Evolutionary conservation across 306 rosid species (phyloP).

Genomic region (Myrica gale): DNA sequence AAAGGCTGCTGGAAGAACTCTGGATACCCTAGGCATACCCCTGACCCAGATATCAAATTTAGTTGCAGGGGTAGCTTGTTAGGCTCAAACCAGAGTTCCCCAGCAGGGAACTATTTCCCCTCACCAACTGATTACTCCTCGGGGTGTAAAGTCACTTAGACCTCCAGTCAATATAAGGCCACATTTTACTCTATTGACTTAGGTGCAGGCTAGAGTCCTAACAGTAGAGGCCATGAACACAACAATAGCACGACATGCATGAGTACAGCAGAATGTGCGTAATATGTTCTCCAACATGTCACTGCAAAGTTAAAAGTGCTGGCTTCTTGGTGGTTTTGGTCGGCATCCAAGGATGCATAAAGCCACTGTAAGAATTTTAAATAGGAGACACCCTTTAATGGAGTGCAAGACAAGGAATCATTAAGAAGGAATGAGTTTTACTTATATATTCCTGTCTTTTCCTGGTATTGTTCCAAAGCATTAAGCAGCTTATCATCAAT

Average conservation of each 20-base stretch:
- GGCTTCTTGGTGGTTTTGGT: not conserved
- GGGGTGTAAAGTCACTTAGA: not conserved
- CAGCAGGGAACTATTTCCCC: too few relatives aligned
- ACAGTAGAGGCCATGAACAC: not conserved
- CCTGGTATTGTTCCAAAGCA: not conserved
- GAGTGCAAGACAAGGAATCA: not conserved
- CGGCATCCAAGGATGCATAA: not conserved
- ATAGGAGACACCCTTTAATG: not conserved
- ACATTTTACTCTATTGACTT: not conserved
- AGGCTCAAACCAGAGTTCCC: too few relatives aligned
- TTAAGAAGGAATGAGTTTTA: not conserved
- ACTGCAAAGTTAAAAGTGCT: not conserved
- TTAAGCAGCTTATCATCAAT: not conserved
- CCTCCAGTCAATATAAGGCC: not conserved
- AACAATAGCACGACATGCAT: not conserved
- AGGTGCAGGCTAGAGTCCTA: not conserved
- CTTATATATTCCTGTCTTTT: not conserved
- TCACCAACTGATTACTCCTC: too few relatives aligned
- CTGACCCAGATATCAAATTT: too few relatives aligned
- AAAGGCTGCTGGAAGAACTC: too few relatives aligned
- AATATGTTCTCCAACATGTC: not conserved
- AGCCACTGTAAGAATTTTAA: not conserved
- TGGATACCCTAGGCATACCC: too few relatives aligned
- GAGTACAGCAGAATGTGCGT: not conserved
- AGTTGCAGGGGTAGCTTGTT: too few relatives aligned